These are phyloP conservation scores for Annona squamosa DNA, from an alignment of 164 flowering plant species.

Conservation along the genomic window DNA sequence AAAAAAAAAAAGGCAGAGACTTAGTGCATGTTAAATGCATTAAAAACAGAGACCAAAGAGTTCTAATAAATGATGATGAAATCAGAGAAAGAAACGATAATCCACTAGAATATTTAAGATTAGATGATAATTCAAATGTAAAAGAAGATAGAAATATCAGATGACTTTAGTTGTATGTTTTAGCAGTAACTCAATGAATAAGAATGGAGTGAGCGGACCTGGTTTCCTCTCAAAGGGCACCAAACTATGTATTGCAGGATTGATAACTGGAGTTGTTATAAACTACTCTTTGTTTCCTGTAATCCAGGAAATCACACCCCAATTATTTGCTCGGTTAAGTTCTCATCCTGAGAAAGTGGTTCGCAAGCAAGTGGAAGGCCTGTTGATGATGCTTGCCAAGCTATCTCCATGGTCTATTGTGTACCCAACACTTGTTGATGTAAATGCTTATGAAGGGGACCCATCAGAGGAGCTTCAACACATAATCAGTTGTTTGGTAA, in stretches of 20 bases:
- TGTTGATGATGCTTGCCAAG: constrained; percentile 79
- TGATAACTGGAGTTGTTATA: neutral
- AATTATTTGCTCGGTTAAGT: constrained; percentile 85
- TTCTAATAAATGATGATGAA: too few species aligned
- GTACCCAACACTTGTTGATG: constrained; percentile 85
- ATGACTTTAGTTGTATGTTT: neutral
- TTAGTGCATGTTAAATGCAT: too few species aligned
- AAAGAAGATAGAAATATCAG: too few species aligned
- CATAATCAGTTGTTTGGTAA: constrained; percentile 73
- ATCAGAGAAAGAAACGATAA: too few species aligned
- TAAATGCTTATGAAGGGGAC: constrained; percentile 64
- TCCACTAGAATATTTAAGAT: too few species aligned
- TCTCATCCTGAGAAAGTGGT: constrained; percentile 81
- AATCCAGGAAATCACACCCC: constrained; percentile 87
- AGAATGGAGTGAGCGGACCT: neutral
- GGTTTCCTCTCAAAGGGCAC: neutral
- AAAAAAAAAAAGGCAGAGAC: too few species aligned
- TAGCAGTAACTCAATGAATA: neutral
- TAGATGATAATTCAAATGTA: too few species aligned
- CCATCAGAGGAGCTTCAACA: constrained; percentile 86
- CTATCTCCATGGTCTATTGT: constrained; percentile 85
- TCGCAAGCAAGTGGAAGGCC: constrained; percentile 68
- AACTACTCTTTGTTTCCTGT: neutral
- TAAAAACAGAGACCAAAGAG: too few species aligned
- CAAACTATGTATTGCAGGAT: neutral